These are phyloP conservation scores for Fragaria nilgerrensis DNA, from an alignment of 306 rosid genomes.

Conservation along the genomic window DNA sequence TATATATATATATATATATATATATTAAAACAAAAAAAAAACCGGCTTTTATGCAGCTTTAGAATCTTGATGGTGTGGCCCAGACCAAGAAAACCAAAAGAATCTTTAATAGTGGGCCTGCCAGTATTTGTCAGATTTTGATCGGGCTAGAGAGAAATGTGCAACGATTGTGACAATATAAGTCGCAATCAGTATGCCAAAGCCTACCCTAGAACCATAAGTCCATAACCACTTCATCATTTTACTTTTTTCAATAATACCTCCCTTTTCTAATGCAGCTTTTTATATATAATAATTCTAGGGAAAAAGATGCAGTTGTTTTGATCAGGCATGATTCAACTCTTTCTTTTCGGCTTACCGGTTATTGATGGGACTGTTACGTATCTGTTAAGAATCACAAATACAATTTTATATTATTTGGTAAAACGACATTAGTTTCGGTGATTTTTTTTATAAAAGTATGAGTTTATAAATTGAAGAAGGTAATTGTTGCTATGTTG, in stretches of 20 bases:
- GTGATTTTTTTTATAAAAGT: too few species aligned
- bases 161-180: neutral
- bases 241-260: neutral
- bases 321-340: too few species aligned
- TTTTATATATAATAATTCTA: neutral
- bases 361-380: too few species aligned
- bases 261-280: neutral
- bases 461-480: neutral
- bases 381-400: too few species aligned
- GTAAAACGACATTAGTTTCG: too few species aligned
- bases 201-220: neutral
- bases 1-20: too few species aligned
- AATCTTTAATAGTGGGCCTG: constrained; percentile 2
- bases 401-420: too few species aligned
- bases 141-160: neutral
- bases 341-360: too few species aligned
- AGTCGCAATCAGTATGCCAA: constrained; percentile 5
- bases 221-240: neutral
- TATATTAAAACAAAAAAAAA: too few species aligned
- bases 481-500: neutral
- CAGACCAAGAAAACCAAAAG: neutral
- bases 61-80: neutral
- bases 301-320: neutral
- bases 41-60: neutral
- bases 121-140: neutral